Base-by-base conservation (phyloP, 1,139 yeast genomes). In the Lodderomyces metapsilosis region DNA sequence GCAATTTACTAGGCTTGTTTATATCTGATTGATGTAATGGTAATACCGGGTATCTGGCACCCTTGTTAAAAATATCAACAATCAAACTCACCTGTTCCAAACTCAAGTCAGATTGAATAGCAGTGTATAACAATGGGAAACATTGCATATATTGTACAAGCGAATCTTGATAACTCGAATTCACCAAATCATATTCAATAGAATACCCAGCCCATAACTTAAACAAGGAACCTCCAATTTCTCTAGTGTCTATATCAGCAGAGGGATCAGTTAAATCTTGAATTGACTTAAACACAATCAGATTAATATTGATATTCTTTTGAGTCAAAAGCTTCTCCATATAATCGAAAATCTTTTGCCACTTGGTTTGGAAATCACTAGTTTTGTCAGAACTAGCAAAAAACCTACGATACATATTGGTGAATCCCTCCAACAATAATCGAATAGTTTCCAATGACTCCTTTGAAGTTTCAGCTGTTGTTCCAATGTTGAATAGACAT, bases 21-120 rank as follows among this genome's bases (percentile, higher is more conserved):
- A 66, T 63, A 34, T 51, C 54, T 2, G 60, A 58, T 25, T 47
- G 52, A 41, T 63, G 66, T 13, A 68, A 73, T 5, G 84, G 81
- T 20, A 84, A 62, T 10, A 84, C 70, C 0, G 94, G 92, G 56
- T 82, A 85, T 42, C 85, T 66, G 1, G 84, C 78, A 44, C 87
- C 78, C 22, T 80, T 70, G 51, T 78, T 80, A 48, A 84, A 71
- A 8, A 75, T 62, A 16, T 61, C 58, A 35, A 83, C 57, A 15
- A 80, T 63, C 10, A 57, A 60, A 43, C 68, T 74, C 28, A 76
- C 61, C 52, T 72, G 72, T 2, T 58, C 52, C 5, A 56, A 17
- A 5, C 62, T 58, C 45, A 64, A 54, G 6, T 51, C 58, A 3
- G 53, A 61, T 23, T 56, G 53, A 11, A 71, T 53, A 12, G 79